A percentile compares a stretch with the other conserved stretches of the same genome.
Evolutionary conservation across 345 rosid genomes (phyloP).

Genomic region (Moricandia moricandioides): DNA sequence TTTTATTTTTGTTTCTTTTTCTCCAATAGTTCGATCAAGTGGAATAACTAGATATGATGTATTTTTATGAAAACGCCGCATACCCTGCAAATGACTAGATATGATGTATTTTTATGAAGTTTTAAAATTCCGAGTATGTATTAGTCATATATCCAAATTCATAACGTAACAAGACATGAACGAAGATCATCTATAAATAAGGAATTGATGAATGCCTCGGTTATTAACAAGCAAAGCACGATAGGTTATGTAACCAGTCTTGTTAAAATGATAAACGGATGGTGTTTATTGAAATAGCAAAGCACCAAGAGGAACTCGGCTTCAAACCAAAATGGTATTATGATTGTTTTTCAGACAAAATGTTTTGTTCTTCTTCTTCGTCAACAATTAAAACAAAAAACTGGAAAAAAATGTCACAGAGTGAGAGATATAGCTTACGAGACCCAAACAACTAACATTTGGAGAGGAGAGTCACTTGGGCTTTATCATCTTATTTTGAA

Average conservation of each 20-base stretch:
- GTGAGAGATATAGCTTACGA: neutral
- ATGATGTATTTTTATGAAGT: neutral
- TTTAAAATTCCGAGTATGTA: neutral
- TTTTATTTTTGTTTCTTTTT: too few relatives aligned
- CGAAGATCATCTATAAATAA: neutral
- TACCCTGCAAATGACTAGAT: neutral
- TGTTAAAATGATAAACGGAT: neutral
- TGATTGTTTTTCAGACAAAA: slow-evolving; percentile 8
- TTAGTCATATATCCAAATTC: neutral
- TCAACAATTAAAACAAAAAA: neutral
- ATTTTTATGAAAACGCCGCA: neutral
- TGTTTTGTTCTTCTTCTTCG: neutral
- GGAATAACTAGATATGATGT: neutral
- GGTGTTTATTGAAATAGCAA: slow-evolving; percentile 10
- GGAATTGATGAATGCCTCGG: neutral
- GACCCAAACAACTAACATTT: neutral
- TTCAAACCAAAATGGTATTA: neutral
- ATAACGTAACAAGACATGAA: neutral
- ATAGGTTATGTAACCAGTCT: neutral
- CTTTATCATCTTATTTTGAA: slow-evolving; percentile 28
- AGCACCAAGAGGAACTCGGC: neutral
- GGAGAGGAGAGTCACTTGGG: slow-evolving; percentile 15
- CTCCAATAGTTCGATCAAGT: too few relatives aligned
- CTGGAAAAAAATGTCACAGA: neutral
- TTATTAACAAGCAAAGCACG: neutral